A percentile compares a stretch with the other conserved stretches of the same genome.
phyloP scores from a whole-genome alignment of 2,329 filamentous ascomycete genomes.

The Erysiphe pulchra region DNA sequence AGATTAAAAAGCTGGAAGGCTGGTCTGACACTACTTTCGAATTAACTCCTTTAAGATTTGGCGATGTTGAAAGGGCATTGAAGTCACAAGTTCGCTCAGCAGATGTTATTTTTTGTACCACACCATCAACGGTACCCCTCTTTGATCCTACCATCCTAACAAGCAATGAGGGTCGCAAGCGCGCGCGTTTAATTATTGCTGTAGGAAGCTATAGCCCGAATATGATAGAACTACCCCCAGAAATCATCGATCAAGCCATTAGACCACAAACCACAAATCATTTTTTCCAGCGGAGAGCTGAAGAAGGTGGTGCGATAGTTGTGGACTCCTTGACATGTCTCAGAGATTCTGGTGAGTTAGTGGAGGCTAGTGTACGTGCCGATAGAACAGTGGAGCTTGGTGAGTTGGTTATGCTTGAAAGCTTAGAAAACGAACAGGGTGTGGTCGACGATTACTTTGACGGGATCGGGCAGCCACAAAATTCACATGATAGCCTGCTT shows the following conservation, averaged over 20 bases:
- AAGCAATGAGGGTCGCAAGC: conserved; percentile 39
- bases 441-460: conserved; percentile 1
- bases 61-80: conserved; percentile 37
- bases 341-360: conserved; percentile 66
- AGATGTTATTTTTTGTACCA: conserved; percentile 75
- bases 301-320: conserved; percentile 38
- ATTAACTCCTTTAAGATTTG: conserved; percentile 41
- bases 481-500: conserved; percentile 2
- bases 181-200: conserved; percentile 45
- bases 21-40: conserved; percentile 42
- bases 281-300: conserved; percentile 41
- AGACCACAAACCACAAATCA: conserved; percentile 24
- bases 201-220: conserved; percentile 42
- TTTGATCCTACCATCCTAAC: conserved; percentile 55
- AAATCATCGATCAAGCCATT: conserved; percentile 39
- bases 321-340: conserved; percentile 59
- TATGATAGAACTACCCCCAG: conserved; percentile 66
- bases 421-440: conserved; percentile 3
- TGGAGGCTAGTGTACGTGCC: conserved; percentile 46
- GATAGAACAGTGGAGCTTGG: conserved; percentile 68
- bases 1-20: conserved; percentile 28
- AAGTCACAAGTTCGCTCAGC: conserved; percentile 45
- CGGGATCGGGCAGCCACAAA: conserved; percentile 2
- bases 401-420: conserved; percentile 41
- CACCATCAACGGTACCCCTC: conserved; percentile 45